Evolutionary conservation across 495 filamentous ascomycete genomes (phyloP).

Genomic region (Usnea hakonensis): DNA sequence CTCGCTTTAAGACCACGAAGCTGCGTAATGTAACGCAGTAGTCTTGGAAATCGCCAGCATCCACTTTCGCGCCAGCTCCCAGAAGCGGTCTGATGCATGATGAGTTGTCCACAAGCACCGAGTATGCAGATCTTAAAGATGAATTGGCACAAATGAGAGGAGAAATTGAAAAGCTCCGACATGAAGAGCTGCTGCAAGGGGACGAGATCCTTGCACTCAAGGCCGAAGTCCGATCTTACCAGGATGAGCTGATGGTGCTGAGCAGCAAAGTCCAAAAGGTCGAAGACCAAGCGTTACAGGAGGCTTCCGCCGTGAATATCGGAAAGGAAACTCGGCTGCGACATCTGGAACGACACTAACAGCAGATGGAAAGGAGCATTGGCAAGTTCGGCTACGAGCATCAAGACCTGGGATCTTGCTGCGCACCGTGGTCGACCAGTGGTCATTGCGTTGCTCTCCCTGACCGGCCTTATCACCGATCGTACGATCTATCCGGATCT

Average conservation of each 20-base stretch:
- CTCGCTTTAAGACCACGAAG: too few species aligned
- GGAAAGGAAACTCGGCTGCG: constrained; percentile 14
- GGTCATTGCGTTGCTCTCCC: constrained; percentile 18
- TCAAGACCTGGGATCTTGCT: constrained; percentile 16
- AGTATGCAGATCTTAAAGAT: constrained; percentile 30
- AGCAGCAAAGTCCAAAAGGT: constrained; percentile 7
- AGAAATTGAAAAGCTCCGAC: constrained; percentile 12
- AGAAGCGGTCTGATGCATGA: not conserved
- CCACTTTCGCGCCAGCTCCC: too few species aligned
- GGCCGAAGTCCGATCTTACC: constrained; percentile 12
- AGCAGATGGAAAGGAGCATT: constrained; percentile 6
- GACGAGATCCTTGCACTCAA: constrained; percentile 18
- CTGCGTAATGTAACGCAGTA: too few species aligned
- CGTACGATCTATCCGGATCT: constrained; percentile 12
- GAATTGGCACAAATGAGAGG: constrained; percentile 9
- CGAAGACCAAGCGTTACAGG: constrained; percentile 11
- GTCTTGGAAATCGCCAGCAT: too few species aligned
- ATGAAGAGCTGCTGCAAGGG: constrained; percentile 12
- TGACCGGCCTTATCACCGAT: constrained; percentile 8
- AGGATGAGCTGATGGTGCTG: constrained; percentile 7
- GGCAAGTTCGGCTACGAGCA: constrained; percentile 10
- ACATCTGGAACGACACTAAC: constrained; percentile 12
- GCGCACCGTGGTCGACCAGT: constrained; percentile 17
- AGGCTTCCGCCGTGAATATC: constrained; percentile 4
- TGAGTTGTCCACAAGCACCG: not conserved